These are phyloP conservation scores for Borealophlyctis nickersoniae DNA, from an alignment of 192 early-diverging fungal genomes.

Conservation along the genomic window DNA sequence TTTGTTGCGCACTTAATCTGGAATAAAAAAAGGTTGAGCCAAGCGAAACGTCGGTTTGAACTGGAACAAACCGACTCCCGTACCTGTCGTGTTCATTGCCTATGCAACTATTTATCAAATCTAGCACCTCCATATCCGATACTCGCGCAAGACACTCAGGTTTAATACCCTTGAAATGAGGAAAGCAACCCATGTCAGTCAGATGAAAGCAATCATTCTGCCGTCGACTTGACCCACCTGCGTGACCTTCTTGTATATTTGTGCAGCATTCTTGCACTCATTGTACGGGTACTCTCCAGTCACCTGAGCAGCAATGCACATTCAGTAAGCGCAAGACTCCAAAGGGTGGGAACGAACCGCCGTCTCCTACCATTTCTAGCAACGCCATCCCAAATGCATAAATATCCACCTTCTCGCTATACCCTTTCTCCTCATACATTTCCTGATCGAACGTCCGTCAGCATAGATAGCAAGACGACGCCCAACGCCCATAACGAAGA, in stretches of 20 bases:
- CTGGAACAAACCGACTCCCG: not conserved
- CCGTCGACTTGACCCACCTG: slow-evolving; percentile 36
- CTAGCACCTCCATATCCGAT: slow-evolving; percentile 60
- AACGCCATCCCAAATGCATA: slow-evolving; percentile 85
- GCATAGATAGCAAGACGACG: not conserved
- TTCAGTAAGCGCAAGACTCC: not conserved
- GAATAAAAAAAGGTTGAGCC: not conserved
- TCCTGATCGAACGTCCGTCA: slow-evolving; percentile 39
- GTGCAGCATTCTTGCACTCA: slow-evolving; percentile 78
- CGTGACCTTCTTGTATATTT: slow-evolving; percentile 75
- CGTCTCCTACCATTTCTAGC: slow-evolving; percentile 63
- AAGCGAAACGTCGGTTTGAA: not conserved
- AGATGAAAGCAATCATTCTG: not conserved
- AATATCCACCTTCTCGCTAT: slow-evolving; percentile 81
- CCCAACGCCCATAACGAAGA: not conserved
- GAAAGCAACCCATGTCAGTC: no score
- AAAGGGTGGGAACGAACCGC: not conserved
- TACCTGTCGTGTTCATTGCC: slow-evolving; percentile 63
- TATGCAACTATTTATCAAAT: slow-evolving; percentile 64
- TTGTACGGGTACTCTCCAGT: slow-evolving; percentile 80
- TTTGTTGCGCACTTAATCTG: slow-evolving; percentile 66
- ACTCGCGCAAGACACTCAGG: slow-evolving; percentile 68
- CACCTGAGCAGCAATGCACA: slow-evolving; percentile 27
- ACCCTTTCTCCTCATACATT: slow-evolving; percentile 81
- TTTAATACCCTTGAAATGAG: slow-evolving; percentile 56